Evolutionary conservation across 495 filamentous ascomycete species (phyloP), one percentile per base, ranked within the genome.

Genomic region (Talaromyces stipitatus): DNA sequence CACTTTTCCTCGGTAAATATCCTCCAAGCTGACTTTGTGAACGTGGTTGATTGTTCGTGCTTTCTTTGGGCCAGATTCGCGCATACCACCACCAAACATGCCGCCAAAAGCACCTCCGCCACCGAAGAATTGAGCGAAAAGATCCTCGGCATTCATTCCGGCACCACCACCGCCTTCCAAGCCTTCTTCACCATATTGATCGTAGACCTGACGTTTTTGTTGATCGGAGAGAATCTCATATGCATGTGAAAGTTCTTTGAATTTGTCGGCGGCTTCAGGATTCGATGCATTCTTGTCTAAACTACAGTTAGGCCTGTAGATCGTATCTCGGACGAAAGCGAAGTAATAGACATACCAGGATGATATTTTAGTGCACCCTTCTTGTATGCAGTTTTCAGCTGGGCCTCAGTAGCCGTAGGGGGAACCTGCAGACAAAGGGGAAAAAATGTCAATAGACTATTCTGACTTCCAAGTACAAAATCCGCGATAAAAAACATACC

Each of bases 71-170:
- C 91, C 92, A 36, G 82, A 81, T 16, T 88, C 85, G 59, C 87
- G 84, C 84, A 89, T 89, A 60, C 88, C 88, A 70, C 87, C 87
- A 54, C 89, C 89, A 63, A 91, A 84, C 77, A 94, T 90, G 70
- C 90, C 87, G 60, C 90, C 89, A 63, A 91, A 87, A 23, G 84
- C 81, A 55, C 88, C 88, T 43, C 89, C 88, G 62, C 89, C 90
- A 60, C 91, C 91, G 66, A 99, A 99, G 85, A 97, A 97, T 74
- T 97, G 92, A 16, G 92, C 89, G 73, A 99, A 97, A 57, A 97
- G 81, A 62, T 97, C 94, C 72, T 97, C 94, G 41, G 94, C 92
- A 62, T 88, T 89, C 92, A 97, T 96, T 62, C 95, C 94, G 59
- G 78, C 85, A 58, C 80, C 88, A 36, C 73, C 88, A 61, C 90